These are phyloP conservation scores for Ballota nigra DNA, from an alignment of 257 asterid genomes.

Conservation along the genomic window DNA sequence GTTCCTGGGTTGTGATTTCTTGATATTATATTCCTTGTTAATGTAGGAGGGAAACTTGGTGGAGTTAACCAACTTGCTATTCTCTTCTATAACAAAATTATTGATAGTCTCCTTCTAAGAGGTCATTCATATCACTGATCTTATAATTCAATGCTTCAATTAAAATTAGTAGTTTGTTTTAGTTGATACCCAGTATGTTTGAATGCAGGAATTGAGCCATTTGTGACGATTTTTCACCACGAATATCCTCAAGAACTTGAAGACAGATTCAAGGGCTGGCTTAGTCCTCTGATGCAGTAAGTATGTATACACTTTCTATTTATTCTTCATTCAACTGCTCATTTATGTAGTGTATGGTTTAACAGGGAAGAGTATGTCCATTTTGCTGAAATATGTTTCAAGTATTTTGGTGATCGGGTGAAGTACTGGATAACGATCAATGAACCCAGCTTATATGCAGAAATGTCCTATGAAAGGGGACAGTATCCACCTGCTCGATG, in stretches of 20 bases:
- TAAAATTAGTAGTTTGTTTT: background rate
- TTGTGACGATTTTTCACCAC: slow-evolving; percentile 68
- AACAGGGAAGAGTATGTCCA: slow-evolving; percentile 61
- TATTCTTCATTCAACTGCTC: background rate
- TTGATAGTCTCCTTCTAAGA: slow-evolving; percentile 46
- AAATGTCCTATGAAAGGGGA: slow-evolving; percentile 47
- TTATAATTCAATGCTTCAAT: background rate
- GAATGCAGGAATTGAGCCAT: slow-evolving; percentile 59
- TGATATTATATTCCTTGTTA: slow-evolving; percentile 3
- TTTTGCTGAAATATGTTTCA: slow-evolving; percentile 61
- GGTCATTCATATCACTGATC: slow-evolving; percentile 32
- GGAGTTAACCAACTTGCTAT: slow-evolving; percentile 51
- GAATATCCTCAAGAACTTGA: slow-evolving; percentile 78
- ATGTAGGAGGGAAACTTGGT: slow-evolving; percentile 62
- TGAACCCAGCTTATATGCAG: slow-evolving; percentile 55
- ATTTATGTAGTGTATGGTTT: background rate
- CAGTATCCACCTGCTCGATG: slow-evolving; percentile 65
- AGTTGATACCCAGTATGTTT: background rate
- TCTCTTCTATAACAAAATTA: slow-evolving; percentile 47
- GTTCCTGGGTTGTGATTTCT: background rate
- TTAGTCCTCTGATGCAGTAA: slow-evolving; percentile 75
- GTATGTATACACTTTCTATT: slow-evolving; percentile 14
- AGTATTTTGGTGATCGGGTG: slow-evolving; percentile 60
- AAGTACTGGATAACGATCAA: slow-evolving; percentile 67
- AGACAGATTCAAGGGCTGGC: slow-evolving; percentile 68